phyloP scores from a whole-genome alignment of 148 eudicot species.

The Rhododendron ferrugineum region DNA sequence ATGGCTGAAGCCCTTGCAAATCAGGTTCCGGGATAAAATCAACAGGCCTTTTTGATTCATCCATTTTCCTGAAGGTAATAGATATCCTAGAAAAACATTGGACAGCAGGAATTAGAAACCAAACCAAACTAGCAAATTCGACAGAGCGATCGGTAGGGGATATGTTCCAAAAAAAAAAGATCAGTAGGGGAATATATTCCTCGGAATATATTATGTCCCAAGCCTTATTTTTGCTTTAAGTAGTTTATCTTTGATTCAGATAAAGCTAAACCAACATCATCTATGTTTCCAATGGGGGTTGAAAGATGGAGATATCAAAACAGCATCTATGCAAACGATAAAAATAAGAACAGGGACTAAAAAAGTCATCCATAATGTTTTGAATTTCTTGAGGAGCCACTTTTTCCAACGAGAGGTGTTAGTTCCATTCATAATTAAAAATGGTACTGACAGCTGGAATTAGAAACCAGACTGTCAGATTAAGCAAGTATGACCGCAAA shows the following conservation, averaged over 20 bases:
- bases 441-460: neutral
- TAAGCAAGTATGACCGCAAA: neutral
- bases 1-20: conserved; percentile 44
- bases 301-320: neutral
- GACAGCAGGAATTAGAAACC: neutral
- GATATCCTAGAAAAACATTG: conserved; percentile 35
- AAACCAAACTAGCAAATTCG: neutral
- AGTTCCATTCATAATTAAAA: neutral
- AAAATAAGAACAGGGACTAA: neutral
- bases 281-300: neutral
- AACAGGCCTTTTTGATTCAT: conserved; percentile 40
- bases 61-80: conserved; percentile 62
- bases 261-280: neutral
- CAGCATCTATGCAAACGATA: neutral
- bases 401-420: neutral
- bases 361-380: neutral
- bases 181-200: neutral
- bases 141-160: neutral
- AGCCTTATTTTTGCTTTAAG: neutral
- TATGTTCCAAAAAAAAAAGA: neutral
- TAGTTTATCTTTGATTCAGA: neutral
- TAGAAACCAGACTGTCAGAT: neutral
- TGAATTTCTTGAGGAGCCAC: neutral
- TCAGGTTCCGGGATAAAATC: conserved; percentile 41
- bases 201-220: neutral